These are phyloP conservation scores for Plasmodium adleri DNA, from an alignment of 169 alveolate genomes.

Conservation along the genomic window DNA sequence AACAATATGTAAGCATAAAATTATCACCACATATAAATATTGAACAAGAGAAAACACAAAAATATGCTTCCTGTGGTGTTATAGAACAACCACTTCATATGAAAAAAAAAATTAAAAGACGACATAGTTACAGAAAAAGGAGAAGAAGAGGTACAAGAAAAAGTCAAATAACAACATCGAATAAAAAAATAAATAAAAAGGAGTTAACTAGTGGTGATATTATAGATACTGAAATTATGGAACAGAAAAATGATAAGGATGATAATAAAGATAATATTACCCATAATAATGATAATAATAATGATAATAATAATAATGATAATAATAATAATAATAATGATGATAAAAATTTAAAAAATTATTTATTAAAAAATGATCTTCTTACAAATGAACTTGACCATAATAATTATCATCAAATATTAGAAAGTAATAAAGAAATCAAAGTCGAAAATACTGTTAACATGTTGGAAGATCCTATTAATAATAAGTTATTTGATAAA, in stretches of 20 bases:
- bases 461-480: not conserved
- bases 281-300: not conserved
- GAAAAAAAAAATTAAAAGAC: not conserved
- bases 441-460: not conserved
- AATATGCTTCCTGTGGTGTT: not conserved
- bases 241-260: not conserved
- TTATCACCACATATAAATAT: not conserved
- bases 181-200: conserved; percentile 10
- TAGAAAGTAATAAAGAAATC: not conserved
- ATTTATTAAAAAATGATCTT: too few relatives aligned
- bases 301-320: too few relatives aligned
- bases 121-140: not conserved
- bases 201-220: too few relatives aligned
- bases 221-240: too few relatives aligned
- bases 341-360: too few relatives aligned
- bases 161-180: not conserved
- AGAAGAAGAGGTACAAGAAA: not conserved
- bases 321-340: too few relatives aligned
- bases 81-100: not conserved
- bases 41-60: not conserved
- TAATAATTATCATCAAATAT: too few relatives aligned
- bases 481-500: not conserved
- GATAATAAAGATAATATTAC: not conserved
- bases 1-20: not conserved
- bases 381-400: too few relatives aligned